phyloP scores from a whole-genome alignment of 768 basidiomycete species.

The Mycena pura region DNA sequence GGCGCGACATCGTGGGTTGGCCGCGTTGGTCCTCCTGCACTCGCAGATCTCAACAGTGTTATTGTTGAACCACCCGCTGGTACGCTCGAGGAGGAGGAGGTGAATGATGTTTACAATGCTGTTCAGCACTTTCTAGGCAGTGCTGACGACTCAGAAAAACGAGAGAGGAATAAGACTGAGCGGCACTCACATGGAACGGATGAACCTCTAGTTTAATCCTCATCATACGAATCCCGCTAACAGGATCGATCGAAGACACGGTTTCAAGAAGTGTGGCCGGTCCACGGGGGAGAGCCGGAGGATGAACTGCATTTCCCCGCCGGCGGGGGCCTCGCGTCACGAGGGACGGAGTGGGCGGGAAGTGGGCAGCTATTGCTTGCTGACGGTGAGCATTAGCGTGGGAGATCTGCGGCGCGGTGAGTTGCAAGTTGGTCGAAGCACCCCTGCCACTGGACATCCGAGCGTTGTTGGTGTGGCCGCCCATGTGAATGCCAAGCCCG shows the following conservation, averaged over 20 bases:
- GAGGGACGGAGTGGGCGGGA: neutral
- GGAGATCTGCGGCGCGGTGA: neutral
- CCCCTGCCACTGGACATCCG: neutral
- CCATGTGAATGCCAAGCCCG: conserved; percentile 1
- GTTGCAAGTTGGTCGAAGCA: neutral
- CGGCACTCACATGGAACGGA: neutral
- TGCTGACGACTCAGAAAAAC: neutral
- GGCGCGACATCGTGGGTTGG: conserved; percentile 21
- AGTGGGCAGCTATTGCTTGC: neutral
- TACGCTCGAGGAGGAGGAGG: neutral
- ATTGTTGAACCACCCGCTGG: conserved; percentile 8
- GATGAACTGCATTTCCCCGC: neutral
- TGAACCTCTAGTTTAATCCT: neutral
- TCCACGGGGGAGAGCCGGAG: neutral
- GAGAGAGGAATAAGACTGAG: neutral
- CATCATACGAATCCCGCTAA: neutral
- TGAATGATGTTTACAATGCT: neutral
- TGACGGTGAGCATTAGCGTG: neutral
- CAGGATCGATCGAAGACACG: neutral
- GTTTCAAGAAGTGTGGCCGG: conserved; percentile 3
- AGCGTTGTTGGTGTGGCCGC: conserved; percentile 1
- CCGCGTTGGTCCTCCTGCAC: conserved; percentile 4
- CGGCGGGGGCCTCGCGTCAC: neutral
- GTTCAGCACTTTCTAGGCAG: neutral
- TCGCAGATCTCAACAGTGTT: conserved; percentile 7